Evolutionary conservation across 441 rosid genomes (phyloP), one percentile per base, ranked within the genome.

Genomic region (Populus trichocarpa): DNA sequence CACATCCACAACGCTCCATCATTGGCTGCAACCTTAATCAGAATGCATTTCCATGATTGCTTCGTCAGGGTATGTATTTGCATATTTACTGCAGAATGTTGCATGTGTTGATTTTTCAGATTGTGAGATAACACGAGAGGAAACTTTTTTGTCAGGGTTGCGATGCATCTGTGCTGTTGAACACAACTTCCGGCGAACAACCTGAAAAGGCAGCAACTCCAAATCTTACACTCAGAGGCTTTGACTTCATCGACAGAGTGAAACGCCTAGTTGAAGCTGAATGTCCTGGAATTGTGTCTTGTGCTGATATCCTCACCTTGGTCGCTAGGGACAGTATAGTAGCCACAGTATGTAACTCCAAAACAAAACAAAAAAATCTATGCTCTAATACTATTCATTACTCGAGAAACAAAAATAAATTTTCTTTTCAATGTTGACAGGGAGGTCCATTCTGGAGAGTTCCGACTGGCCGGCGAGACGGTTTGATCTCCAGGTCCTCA

Each of bases 1-100:
- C 92, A 90, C 81, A 90, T 95, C 75, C 88, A 78, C 40, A 87
- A 83, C 77, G 93, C 87, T 67, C 92, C 97, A n/a, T 90, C 95
- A 23, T 73, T 95, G 10, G 96, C 97, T 1, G 99, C 97, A 3
- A 28, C 96, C 59, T 80, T 95, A 67, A 71, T 92, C 30, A 86
- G 99, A 85, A 90, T 90, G 99, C 90, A 90, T 63, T 93, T 93
- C 88, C 97, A 93, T 53, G 97, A 95, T 74, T 95, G 94, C 79
- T 90, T 95, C 20, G 96, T 95, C 22, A 81, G 97, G 92, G 97
- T 93, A 66, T 26, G 78, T 83, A 7, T 32, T 16, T 36, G 20
- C 14, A 14, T 38, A 12, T 57, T 30, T 53, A 2, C 61, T 53
- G 61, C n/a, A 53, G 61, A 53, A 53, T 53, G 61, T 46, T 46